Evolutionary conservation across 306 rosid species (phyloP).

Genomic region (Lupinus albus): DNA sequence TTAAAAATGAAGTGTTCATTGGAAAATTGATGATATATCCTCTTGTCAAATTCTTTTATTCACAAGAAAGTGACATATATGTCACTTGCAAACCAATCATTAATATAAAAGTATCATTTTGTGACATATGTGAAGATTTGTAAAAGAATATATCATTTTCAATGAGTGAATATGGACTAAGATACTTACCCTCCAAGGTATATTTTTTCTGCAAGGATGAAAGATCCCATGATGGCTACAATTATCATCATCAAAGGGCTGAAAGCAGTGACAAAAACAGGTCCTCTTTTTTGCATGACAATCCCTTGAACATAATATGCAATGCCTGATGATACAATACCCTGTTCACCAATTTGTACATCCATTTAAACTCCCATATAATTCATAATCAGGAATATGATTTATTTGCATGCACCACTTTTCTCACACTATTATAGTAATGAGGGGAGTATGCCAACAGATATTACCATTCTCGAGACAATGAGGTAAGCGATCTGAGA

Average conservation of each 20-base stretch:
- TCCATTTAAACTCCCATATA: conserved; percentile 9
- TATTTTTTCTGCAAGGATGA: conserved; percentile 78
- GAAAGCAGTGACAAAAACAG: conserved; percentile 92
- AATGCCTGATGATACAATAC: conserved; percentile 69
- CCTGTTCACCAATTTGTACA: conserved; percentile 53
- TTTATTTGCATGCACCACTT: not conserved
- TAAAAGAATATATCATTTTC: too few relatives aligned
- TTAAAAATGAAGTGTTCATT: conserved; percentile 9
- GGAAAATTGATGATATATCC: not conserved
- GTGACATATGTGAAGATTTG: too few relatives aligned
- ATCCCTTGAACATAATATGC: conserved; percentile 82
- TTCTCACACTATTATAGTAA: too few relatives aligned
- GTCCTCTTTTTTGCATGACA: conserved; percentile 83
- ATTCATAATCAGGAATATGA: not conserved
- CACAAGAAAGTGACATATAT: too few relatives aligned
- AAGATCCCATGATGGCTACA: conserved; percentile 80
- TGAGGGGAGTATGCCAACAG: too few relatives aligned
- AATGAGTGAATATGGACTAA: not conserved
- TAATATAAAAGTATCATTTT: too few relatives aligned
- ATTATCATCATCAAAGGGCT: conserved; percentile 96
- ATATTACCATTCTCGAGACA: too few relatives aligned
- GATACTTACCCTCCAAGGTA: conserved; percentile 76
- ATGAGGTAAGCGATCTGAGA: too few relatives aligned
- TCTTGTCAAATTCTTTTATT: too few relatives aligned
- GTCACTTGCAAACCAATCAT: too few relatives aligned